phyloP scores from a whole-genome alignment of 179 eudicot species.

The Beta corolliflora region DNA sequence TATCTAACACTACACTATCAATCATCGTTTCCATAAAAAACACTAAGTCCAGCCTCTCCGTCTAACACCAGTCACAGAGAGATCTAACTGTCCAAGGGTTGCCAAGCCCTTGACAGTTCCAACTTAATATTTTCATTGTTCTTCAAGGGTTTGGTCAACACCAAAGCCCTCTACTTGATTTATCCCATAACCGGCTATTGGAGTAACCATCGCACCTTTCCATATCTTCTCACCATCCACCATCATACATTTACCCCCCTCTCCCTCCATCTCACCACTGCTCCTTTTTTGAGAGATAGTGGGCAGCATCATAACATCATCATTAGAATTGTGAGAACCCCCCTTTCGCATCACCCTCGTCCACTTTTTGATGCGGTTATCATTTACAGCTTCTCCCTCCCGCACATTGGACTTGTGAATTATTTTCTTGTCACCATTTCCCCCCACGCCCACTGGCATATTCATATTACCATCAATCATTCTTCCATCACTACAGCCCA shows the following conservation, averaged over 20 bases:
- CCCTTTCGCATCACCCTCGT: no score
- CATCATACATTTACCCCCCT: background rate
- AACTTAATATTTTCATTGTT: background rate
- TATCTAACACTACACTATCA: background rate
- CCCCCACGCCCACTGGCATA: no score
- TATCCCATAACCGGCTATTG: background rate
- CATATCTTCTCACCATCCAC: background rate
- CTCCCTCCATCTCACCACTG: background rate
- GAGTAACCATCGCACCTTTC: background rate
- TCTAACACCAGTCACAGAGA: background rate
- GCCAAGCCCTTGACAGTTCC: background rate
- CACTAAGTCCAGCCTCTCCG: background rate
- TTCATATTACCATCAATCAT: no score
- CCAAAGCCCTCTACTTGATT: background rate
- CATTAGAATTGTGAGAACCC: background rate
- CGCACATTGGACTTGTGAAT: fast-evolving
- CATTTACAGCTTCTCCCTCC: no score
- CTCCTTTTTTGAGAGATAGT: no score
- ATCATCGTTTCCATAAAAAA: background rate
- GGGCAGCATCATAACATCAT: background rate
- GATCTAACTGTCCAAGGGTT: background rate
- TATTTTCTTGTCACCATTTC: fast-evolving
- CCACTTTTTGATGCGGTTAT: no score
- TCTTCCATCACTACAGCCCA: no score
- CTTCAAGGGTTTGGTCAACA: background rate